Evolutionary conservation across 2,329 filamentous ascomycete genomes (phyloP).

Genomic region (Oidium heveae): DNA sequence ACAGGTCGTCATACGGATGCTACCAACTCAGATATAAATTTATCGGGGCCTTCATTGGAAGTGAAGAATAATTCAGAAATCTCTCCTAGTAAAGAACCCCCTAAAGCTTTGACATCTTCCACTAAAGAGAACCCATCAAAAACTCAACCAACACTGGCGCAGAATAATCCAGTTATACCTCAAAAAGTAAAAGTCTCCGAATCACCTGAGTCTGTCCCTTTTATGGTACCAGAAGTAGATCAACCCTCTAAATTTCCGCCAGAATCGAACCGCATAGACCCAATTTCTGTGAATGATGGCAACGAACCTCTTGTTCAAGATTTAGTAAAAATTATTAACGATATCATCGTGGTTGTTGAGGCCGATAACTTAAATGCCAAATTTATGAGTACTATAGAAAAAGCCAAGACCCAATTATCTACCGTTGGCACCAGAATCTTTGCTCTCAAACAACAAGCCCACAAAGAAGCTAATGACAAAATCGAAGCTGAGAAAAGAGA

Average conservation of each 20-base stretch:
- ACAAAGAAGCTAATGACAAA: slow-evolving; percentile 47
- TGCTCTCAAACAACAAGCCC: slow-evolving; percentile 43
- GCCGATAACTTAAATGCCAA: slow-evolving; percentile 55
- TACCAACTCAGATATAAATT: slow-evolving; percentile 8
- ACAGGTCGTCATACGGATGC: slow-evolving; percentile 36
- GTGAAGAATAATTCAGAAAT: slow-evolving; percentile 8
- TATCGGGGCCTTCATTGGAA: slow-evolving; percentile 10
- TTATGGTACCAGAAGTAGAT: slow-evolving; percentile 33
- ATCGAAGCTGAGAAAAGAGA: slow-evolving; percentile 34
- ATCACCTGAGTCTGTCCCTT: slow-evolving; percentile 2
- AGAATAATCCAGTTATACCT: slow-evolving; percentile 4
- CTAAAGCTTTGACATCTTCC: slow-evolving; percentile 12
- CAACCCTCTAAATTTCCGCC: slow-evolving; percentile 39
- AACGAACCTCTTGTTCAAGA: slow-evolving; percentile 78
- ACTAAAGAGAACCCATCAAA: slow-evolving; percentile 12
- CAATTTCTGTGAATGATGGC: slow-evolving; percentile 48
- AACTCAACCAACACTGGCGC: slow-evolving; percentile 8
- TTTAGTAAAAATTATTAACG: slow-evolving; percentile 83
- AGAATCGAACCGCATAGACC: slow-evolving; percentile 43
- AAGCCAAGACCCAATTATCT: slow-evolving; percentile 63
- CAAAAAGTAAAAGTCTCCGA: slow-evolving; percentile 3
- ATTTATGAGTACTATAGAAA: slow-evolving; percentile 53
- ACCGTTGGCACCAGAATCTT: slow-evolving; percentile 59
- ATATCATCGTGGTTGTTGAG: slow-evolving; percentile 83
- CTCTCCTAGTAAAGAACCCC: slow-evolving; percentile 8